Percentiles rank a stretch among this genome's conserved stretches.
Conservation (phyloP, 495 filamentous ascomycete genomes). For the Hypoxylon lienhwacheense region DNA sequence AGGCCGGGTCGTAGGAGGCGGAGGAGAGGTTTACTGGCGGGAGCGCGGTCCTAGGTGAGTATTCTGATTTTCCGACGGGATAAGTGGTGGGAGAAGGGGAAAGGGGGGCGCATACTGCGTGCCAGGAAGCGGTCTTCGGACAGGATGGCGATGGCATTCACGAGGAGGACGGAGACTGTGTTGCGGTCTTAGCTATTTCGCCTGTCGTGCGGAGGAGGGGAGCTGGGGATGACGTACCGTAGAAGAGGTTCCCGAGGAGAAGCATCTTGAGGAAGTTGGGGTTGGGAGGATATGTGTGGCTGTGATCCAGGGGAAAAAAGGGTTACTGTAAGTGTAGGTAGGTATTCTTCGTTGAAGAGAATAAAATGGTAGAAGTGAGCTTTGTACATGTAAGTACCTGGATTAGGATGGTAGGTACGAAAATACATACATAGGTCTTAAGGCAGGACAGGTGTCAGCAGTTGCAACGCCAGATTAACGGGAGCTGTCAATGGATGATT, state of each 20-base stretch:
- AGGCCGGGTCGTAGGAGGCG: conserved; percentile 64
- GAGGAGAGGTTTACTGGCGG: conserved; percentile 77
- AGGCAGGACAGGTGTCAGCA: conserved; percentile 34
- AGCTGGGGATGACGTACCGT: conserved; percentile 53
- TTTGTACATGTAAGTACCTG: no score
- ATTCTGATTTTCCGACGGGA: not conserved
- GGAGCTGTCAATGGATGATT: not conserved
- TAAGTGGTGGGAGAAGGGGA: not conserved
- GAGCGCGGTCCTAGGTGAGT: not conserved
- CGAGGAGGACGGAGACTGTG: conserved; percentile 76
- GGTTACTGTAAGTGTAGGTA: not conserved
- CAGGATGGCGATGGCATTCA: conserved; percentile 92
- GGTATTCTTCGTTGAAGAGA: no score
- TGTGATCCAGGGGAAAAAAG: not conserved
- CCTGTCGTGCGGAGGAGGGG: conserved; percentile 3
- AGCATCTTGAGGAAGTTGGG: conserved; percentile 54
- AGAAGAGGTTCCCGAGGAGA: conserved; percentile 73
- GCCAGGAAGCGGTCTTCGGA: conserved; percentile 98
- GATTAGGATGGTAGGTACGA: no score
- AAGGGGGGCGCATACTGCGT: conserved; percentile 65
- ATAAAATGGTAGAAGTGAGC: no score
- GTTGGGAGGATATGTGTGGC: conserved; percentile 8
- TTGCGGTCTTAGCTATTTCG: conserved; percentile 21
- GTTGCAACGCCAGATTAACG: conserved; percentile 22
- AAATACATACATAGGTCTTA: no score